Evolutionary conservation across 371 early-diverging fungal species (phyloP).

Genomic region (Mucor piriformis): DNA sequence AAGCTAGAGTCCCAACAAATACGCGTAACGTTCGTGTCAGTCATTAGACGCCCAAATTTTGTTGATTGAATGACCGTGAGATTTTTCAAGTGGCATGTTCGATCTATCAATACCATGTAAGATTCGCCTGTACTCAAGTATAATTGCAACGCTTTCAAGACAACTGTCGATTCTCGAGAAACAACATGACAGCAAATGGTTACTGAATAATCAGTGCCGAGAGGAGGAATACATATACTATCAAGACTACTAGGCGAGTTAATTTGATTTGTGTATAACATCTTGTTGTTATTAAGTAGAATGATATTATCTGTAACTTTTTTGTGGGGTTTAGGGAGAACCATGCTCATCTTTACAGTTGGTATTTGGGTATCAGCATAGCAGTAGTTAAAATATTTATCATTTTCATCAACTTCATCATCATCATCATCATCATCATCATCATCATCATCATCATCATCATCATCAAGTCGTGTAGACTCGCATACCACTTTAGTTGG

Average conservation of each 20-base stretch:
- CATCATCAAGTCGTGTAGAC: neutral
- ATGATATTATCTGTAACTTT: neutral
- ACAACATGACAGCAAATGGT: neutral
- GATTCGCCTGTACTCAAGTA: neutral
- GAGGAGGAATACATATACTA: neutral
- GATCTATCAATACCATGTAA: neutral
- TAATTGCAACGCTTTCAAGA: neutral
- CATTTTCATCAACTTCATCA: neutral
- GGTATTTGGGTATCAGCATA: neutral
- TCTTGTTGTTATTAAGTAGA: neutral
- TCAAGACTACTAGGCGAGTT: neutral
- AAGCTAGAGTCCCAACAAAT: neutral
- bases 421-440: neutral
- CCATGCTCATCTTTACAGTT: neutral
- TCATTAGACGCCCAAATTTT: neutral
- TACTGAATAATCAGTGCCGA: neutral
- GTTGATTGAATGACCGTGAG: neutral
- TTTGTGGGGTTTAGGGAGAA: neutral
- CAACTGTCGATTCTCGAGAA: neutral
- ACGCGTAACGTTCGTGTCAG: neutral
- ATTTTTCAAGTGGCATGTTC: neutral
- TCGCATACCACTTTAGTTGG: neutral
- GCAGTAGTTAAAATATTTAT: neutral
- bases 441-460: neutral
- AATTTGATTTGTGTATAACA: neutral